A percentile compares a stretch with the other conserved stretches of the same genome.
These are phyloP conservation scores for Monosporascus sp. DNA, from an alignment of 2,329 filamentous ascomycete species.

Conservation along the genomic window DNA sequence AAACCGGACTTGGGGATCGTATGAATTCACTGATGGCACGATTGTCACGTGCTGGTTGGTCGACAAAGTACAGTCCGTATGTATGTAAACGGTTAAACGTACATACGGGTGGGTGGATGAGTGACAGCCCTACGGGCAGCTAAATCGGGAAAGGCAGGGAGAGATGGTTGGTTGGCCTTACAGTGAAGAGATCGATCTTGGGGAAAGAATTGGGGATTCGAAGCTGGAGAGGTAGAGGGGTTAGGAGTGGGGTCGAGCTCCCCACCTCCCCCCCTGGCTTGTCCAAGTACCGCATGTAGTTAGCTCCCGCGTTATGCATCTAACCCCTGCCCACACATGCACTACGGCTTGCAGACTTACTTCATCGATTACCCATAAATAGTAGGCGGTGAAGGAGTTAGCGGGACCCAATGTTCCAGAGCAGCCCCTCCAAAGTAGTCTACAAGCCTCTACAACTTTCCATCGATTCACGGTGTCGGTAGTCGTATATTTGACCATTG, in stretches of 20 bases:
- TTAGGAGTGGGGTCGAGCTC: too few species aligned
- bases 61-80: background rate
- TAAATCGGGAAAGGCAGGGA: too few species aligned
- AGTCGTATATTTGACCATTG: background rate
- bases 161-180: too few species aligned
- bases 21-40: background rate
- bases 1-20: background rate
- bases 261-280: background rate
- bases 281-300: background rate
- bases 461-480: background rate
- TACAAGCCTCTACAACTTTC: conserved; percentile 1
- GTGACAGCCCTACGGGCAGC: too few species aligned
- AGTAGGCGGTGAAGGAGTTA: background rate
- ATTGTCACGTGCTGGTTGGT: background rate
- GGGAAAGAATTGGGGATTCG: background rate
- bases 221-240: background rate
- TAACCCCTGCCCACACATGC: background rate
- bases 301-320: background rate
- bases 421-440: background rate
- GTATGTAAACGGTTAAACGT: background rate
- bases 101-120: too few species aligned
- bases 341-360: background rate
- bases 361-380: background rate
- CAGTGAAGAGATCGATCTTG: too few species aligned
- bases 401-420: background rate